A percentile compares a stretch with the other conserved stretches of the same genome.
phyloP scores from a whole-genome alignment of 2,329 filamentous ascomycete genomes.

The Simplicillium aogashimaense region DNA sequence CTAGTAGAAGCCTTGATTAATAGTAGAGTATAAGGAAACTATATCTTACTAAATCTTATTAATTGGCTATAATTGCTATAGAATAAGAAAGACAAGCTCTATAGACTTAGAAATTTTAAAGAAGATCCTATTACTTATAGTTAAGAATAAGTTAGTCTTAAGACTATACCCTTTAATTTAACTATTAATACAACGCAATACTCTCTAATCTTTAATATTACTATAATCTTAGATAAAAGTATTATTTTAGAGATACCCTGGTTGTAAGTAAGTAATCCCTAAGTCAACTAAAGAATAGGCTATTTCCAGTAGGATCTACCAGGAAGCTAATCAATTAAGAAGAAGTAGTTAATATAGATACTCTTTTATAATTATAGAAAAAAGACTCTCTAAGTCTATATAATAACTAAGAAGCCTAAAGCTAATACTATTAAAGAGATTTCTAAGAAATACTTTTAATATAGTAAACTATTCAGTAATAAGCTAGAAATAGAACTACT shows the following conservation, averaged over 20 bases:
- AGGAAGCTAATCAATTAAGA: not conserved
- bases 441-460: constrained; percentile 6
- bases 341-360: not conserved
- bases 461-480: constrained; percentile 10
- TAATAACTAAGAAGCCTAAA: constrained; percentile 4
- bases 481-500: constrained; percentile 6
- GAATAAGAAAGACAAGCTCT: not conserved
- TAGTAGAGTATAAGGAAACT: not conserved
- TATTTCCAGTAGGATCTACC: not conserved
- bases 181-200: not conserved
- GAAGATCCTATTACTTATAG: not conserved
- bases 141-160: not conserved
- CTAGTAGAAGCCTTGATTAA: not conserved
- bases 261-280: not conserved
- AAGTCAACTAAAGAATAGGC: not conserved
- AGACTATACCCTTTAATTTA: not conserved
- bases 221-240: not conserved
- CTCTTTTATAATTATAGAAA: constrained; percentile 5
- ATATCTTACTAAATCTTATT: not conserved
- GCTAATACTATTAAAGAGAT: constrained; percentile 8
- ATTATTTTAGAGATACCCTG: not conserved
- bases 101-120: not conserved
- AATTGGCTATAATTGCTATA: not conserved
- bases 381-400: constrained; percentile 3
- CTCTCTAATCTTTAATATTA: not conserved